Base-by-base conservation (phyloP, 1,139 yeast genomes). In the Yamadazyma triangularis region DNA sequence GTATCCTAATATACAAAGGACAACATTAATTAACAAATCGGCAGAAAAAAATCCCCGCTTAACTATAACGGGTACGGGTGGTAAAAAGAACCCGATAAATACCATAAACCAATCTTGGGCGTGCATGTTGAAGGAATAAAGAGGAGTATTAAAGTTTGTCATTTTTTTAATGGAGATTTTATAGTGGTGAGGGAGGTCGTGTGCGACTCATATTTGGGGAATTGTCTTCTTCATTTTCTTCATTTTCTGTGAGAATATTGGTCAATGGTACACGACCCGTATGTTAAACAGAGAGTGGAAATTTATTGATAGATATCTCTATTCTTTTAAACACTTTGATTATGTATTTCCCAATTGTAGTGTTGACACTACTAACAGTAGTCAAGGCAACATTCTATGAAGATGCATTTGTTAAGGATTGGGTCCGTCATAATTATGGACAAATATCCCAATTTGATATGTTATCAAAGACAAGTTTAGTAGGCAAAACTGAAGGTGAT, bases 41-140 rank as follows among this genome's bases (percentile, higher is more conserved):
- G 79, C 77, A 4, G 87, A 73, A 46, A 74, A 74, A 45, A 81
- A 55, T 1, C 95, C 95, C 41, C 88, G 65, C 56, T 85, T 85
- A 42, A 86, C 59, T 41, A 80, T 71, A 18, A 87, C 95, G 8
- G 95, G 89, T 21, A 86, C 61, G 4, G 94, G 94, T 4, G 96
- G 96, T 31, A 85, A 50, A 50, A 86, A 77, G 40, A 86, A 72
- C n/a, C 94, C 89, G 35, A 86, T 53, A 32, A 86, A 66, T 15
- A 86, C 93, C 43, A 85, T 60, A 42, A 86, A 67, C 83, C 91
- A 81, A 58, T 86, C 95, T 54, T 73, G 73, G 25, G 84, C 75
- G 45, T 76, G 82, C 83, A 75, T 77, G 25, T 12, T n/a, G n/a
- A n/a, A n/a, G n/a, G n/a, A n/a, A n/a, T n/a, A n/a, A n/a, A n/a